phyloP scores from a whole-genome alignment of 2,329 filamentous ascomycete genomes.

The Ceratocystis eucalypticola region DNA sequence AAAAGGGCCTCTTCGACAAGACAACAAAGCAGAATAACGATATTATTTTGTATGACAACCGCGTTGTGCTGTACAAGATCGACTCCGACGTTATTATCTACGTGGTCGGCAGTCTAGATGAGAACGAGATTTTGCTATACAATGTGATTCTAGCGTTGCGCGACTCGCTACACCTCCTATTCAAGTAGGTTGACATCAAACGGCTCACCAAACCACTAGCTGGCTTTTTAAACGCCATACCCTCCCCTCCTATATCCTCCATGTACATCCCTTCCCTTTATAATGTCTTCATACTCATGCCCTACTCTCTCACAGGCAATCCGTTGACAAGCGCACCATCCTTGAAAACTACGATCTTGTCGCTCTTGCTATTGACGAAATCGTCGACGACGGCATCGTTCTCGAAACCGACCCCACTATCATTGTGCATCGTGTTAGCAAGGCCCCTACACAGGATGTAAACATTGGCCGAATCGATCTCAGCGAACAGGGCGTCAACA shows the following conservation, averaged over 20 bases:
- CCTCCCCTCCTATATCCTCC: neutral
- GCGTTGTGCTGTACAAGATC: conserved; percentile 93
- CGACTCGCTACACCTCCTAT: conserved; percentile 77
- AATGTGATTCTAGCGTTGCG: conserved; percentile 84
- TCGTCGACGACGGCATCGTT: conserved; percentile 89
- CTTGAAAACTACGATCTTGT: conserved; percentile 98
- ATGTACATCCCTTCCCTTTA: neutral
- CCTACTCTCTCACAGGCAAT: conserved; percentile 48
- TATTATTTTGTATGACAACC: conserved; percentile 94
- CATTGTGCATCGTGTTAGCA: conserved; percentile 82
- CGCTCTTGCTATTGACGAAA: conserved; percentile 86
- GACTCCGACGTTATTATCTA: conserved; percentile 96
- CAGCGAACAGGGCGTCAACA: conserved; percentile 88
- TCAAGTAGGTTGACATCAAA: conserved; percentile 52
- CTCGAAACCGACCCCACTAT: conserved; percentile 94
- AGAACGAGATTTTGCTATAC: conserved; percentile 95
- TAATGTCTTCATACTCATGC: conserved; percentile 16
- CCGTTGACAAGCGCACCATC: conserved; percentile 92
- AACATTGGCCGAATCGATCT: conserved; percentile 90
- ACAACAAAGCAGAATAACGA: conserved; percentile 90
- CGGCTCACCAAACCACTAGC: neutral
- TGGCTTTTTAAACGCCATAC: neutral
- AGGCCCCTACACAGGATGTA: conserved; percentile 79
- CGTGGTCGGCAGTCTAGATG: conserved; percentile 76
- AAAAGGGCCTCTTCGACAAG: conserved; percentile 91